phyloP scores from a whole-genome alignment of 148 eudicot species.

The Euryodendron excelsum region DNA sequence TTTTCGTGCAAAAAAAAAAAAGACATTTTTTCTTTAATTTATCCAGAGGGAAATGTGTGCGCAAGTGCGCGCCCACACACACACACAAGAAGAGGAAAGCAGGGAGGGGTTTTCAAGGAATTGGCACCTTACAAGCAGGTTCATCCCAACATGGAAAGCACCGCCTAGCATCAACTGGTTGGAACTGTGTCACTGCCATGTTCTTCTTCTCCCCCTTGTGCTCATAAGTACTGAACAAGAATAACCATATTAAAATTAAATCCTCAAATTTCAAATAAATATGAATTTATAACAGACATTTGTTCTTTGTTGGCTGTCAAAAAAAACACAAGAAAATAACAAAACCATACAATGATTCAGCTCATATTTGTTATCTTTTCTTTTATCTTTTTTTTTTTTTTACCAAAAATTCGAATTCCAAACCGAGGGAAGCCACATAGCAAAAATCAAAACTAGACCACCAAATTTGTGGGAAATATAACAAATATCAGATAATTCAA shows the following conservation, averaged over 20 bases:
- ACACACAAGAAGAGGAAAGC: too few species aligned
- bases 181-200: constrained; percentile 96
- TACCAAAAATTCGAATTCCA: too few species aligned
- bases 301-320: background rate
- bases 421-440: too few species aligned
- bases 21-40: too few species aligned
- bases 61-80: too few species aligned
- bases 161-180: constrained; percentile 94
- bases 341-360: background rate
- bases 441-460: too few species aligned
- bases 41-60: too few species aligned
- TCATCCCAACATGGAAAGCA: constrained; percentile 99
- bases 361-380: background rate
- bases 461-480: background rate
- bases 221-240: constrained; percentile 56
- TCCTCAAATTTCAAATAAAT: background rate
- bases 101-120: background rate
- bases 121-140: constrained; percentile 83
- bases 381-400: too few species aligned
- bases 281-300: background rate
- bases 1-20: too few species aligned
- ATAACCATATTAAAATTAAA: background rate
- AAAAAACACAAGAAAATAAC: background rate
- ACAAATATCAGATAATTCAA: background rate
- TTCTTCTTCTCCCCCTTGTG: constrained; percentile 86